A percentile compares a stretch with the other conserved stretches of the same genome.
phyloP scores from a whole-genome alignment of 73 alveolate genomes.

The Tetrahymena borealis region DNA sequence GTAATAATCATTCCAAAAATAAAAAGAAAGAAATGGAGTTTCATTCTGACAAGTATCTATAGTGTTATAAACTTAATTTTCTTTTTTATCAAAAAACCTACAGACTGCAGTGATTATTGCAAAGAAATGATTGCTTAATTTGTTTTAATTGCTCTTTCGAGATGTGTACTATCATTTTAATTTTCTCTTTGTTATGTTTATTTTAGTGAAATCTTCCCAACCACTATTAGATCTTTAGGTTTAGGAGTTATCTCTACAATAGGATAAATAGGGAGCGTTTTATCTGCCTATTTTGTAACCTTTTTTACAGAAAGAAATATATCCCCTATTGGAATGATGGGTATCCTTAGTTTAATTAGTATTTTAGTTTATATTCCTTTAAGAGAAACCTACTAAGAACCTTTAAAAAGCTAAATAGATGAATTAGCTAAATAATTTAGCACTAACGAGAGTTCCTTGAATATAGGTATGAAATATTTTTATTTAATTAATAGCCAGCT shows the following conservation, averaged over 20 bases:
- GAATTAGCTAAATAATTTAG: too few species aligned
- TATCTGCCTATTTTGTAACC: neutral
- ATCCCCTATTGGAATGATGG: conserved; percentile 19
- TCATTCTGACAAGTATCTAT: neutral
- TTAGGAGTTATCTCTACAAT: conserved; percentile 13
- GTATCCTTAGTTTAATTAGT: neutral
- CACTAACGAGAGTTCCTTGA: too few species aligned
- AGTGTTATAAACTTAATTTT: neutral
- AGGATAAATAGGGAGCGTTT: conserved; percentile 21
- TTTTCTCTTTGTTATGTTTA: conserved; percentile 12
- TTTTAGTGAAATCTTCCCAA: conserved; percentile 22
- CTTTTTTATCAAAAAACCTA: neutral
- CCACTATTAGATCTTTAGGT: conserved; percentile 26
- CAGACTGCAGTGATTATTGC: neutral
- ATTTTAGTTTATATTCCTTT: neutral
- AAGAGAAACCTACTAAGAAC: conserved; percentile 13
- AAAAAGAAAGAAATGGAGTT: neutral
- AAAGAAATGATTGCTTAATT: neutral
- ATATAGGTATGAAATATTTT: too few species aligned
- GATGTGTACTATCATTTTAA: neutral
- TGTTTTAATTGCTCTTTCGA: neutral
- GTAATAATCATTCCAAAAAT: neutral
- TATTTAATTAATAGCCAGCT: too few species aligned
- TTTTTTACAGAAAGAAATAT: neutral
- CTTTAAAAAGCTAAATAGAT: neutral